Evolutionary conservation across 2,329 filamentous ascomycete species (phyloP), one percentile per base, ranked within the genome.

Genomic region (Calonectria henricotiae): DNA sequence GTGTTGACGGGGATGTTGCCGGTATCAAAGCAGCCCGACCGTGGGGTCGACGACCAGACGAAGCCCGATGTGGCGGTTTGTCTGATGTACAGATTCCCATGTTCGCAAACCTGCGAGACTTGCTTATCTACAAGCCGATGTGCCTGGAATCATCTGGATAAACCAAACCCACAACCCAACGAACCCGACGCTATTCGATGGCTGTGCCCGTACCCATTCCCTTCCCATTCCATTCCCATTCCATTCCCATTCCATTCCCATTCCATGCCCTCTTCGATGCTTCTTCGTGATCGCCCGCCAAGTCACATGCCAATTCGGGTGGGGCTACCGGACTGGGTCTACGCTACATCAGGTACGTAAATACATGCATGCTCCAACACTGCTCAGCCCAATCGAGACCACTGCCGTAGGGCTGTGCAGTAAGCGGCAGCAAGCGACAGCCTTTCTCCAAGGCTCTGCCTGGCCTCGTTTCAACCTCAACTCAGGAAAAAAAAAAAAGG

Each of bases 1-100:
- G 49, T 23, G 55, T 27, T 7, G 35, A 65, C 71, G 64, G 70
- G 70, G 62, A 71, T 74, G 60, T 63, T 58, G 70, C 70, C 65
- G 65, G 67, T 46, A 62, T 72, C 55, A 61, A 71, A 61, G 65
- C 49, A 71, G 68, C 72, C 72, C 35, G 63, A 73, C 54, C 64
- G 55, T 67, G 67, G 69, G 65, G 55, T 51, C 61, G 46, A 25
- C 68, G 66, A 70, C 66, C 46, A 27, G 54, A 67, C 62, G 67
- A 74, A 74, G 73, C 75, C 75, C 44, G 66, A 77, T 61, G 73
- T 70, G 65, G 64, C 64, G 64, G 41, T 35, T 62, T 62, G 54
- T 37, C 32, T 64, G 25, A 39, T 65, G 39, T 65, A 35, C 35
- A 30, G 27, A 27, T 46, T 15, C 62, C 66, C 66, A 30, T 47